phyloP scores from a whole-genome alignment of 2,329 filamentous ascomycete species.

The Arthrinium puccinioides region DNA sequence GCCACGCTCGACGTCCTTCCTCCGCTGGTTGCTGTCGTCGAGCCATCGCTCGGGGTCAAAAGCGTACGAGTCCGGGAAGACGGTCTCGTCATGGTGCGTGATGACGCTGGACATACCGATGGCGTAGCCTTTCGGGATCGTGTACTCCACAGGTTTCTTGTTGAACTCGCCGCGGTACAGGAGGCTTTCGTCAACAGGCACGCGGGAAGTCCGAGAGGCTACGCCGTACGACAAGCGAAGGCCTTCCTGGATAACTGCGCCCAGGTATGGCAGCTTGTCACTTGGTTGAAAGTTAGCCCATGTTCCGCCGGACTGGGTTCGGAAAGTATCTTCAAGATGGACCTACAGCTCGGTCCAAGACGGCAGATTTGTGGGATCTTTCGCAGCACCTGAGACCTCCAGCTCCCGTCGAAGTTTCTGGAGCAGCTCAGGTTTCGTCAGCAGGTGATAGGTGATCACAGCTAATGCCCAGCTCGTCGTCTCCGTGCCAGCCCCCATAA shows the following conservation, averaged over 20 bases:
- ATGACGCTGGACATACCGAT: constrained; percentile 30
- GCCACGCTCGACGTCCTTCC: constrained; percentile 25
- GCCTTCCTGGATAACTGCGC: constrained; percentile 28
- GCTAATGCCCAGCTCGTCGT: constrained; percentile 22
- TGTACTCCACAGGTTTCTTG: constrained; percentile 5
- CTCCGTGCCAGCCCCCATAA: constrained; percentile 24
- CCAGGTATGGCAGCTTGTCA: constrained; percentile 28
- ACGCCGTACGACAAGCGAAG: constrained; percentile 26
- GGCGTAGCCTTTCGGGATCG: constrained; percentile 26
- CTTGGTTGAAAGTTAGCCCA: neutral
- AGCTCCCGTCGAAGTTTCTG: constrained; percentile 22
- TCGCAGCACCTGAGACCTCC: constrained; percentile 12
- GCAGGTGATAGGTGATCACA: constrained; percentile 27
- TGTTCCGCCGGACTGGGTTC: neutral
- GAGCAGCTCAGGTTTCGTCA: constrained; percentile 24
- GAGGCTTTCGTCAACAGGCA: constrained; percentile 21
- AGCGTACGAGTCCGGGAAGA: constrained; percentile 27
- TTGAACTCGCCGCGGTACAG: constrained; percentile 15
- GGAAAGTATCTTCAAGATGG: no score
- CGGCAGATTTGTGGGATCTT: neutral
- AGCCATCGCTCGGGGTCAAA: constrained; percentile 35
- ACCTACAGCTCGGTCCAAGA: constrained; percentile 2
- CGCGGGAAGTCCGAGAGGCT: constrained; percentile 17
- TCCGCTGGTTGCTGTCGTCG: constrained; percentile 17
- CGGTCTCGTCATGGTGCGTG: constrained; percentile 29